Percentiles rank a stretch among this genome's conserved stretches.
Evolutionary conservation across 768 basidiomycete species (phyloP).

Genomic region (Gyrodon lividus): DNA sequence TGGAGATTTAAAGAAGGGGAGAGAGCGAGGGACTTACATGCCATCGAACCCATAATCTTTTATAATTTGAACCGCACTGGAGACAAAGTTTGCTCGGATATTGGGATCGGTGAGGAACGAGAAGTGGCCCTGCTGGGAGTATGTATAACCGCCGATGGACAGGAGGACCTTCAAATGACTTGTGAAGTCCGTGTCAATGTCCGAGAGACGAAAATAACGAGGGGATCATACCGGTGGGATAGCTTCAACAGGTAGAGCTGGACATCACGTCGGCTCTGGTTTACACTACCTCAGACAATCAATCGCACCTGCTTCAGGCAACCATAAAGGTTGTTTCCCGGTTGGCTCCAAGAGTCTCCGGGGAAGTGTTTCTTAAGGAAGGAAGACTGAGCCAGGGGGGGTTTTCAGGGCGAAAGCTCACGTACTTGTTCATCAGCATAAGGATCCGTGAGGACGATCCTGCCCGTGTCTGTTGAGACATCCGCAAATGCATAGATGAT

Average conservation of each 20-base stretch:
- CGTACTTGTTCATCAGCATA: slow-evolving; percentile 71
- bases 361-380: slow-evolving; percentile 62
- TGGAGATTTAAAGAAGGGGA: background rate
- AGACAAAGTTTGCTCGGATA: slow-evolving; percentile 57
- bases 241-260: slow-evolving; percentile 57
- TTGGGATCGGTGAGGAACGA: slow-evolving; percentile 53
- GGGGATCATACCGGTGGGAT: slow-evolving; percentile 39
- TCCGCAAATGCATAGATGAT: slow-evolving; percentile 83
- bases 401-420: background rate
- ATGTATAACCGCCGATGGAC: slow-evolving; percentile 65
- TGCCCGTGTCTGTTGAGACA: slow-evolving; percentile 57
- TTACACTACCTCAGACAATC: background rate
- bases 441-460: slow-evolving; percentile 63
- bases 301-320: slow-evolving; percentile 69
- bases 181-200: slow-evolving; percentile 1
- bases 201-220: background rate
- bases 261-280: background rate
- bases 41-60: slow-evolving; percentile 83
- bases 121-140: slow-evolving; percentile 69
- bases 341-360: slow-evolving; percentile 70
- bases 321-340: slow-evolving; percentile 78
- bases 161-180: slow-evolving; percentile 52
- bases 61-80: slow-evolving; percentile 57
- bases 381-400: slow-evolving; percentile 9
- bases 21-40: slow-evolving; percentile 41